Base-by-base conservation (phyloP, 352 stramenopile genomes). In the Globisporangium cederbergense region DNA sequence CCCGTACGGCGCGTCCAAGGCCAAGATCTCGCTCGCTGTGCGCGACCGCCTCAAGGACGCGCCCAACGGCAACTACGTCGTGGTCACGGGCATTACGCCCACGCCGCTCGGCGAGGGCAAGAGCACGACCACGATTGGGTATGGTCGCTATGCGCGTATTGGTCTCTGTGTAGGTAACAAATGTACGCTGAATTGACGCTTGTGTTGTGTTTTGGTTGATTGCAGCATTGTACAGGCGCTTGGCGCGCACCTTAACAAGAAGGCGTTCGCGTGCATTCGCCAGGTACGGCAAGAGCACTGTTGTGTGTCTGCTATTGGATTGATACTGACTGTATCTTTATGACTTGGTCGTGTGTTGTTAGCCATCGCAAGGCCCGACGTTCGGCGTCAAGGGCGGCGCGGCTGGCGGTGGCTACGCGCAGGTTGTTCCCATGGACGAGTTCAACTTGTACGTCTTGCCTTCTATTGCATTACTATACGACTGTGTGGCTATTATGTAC, bases 21-120 rank as follows among this genome's bases (percentile, higher is more conserved):
- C 90, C 54, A 98, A 98, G 79, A 95, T 98, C 64, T 86, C 87
- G 62, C 78, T 99, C 18, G 71, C 62, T 8, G 87, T 98, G 63
- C 89, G 91, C 36, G 80, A 97, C 60, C 89, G 94, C 43, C 81
- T 99, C 42, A 83, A 90, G 54, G 78, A 93, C 64, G 68, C 78
- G 22, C 72, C 81, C 2, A 91, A 98, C 58, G 97, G 94, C 60
- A 98, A 99, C 79, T 99, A 99, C 74, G 91, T 99, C 30, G 95
- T 99, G 10, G 88, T 98, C 4, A 97, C 92, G 52, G 97, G 97
- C 32, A 99, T 99, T 72, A 99, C 98, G 65, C 97, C 97, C 5
- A 99, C 97, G 30, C 97, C 97, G 6, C 77, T 99, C 11, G 97
- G 97, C 6, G 97, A 99, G 75, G 97, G 97, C 62, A 99, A 99